These are phyloP conservation scores for Boletellus dicymbophilus DNA, from an alignment of 1,284 basidiomycete genomes.

Conservation along the genomic window DNA sequence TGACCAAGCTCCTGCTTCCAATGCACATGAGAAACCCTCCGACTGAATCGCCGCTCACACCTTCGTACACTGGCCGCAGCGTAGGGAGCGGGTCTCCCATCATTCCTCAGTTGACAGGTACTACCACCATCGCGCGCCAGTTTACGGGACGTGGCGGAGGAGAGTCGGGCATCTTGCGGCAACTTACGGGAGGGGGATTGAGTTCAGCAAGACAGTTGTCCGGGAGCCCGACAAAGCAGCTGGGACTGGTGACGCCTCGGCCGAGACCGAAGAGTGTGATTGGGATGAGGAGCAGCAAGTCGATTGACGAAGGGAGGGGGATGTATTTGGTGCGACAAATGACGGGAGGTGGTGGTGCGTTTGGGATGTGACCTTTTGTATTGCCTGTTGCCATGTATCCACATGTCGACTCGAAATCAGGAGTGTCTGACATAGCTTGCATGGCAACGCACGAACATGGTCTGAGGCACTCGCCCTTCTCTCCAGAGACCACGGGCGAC, in stretches of 20 bases:
- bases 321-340: constrained; percentile 71
- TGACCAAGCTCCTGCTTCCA: constrained; percentile 57
- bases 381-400: constrained; percentile 23
- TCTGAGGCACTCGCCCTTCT: not conserved
- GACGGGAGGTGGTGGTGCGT: constrained; percentile 52
- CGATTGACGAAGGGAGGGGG: constrained; percentile 61
- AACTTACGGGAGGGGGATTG: constrained; percentile 66
- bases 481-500: not conserved
- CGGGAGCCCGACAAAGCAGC: constrained; percentile 59
- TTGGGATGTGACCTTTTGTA: constrained; percentile 23
- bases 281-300: constrained; percentile 56
- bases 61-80: constrained; percentile 47
- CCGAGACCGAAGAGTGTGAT: constrained; percentile 66
- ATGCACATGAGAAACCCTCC: constrained; percentile 43
- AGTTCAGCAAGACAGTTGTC: constrained; percentile 58
- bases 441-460: constrained; percentile 10
- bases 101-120: constrained; percentile 60
- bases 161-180: constrained; percentile 51
- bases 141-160: constrained; percentile 61
- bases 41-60: constrained; percentile 46
- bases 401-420: not conserved
- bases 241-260: constrained; percentile 36
- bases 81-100: constrained; percentile 38
- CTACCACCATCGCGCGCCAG: constrained; percentile 72
- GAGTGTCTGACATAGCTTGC: not conserved